Percentiles rank a stretch among this genome's conserved stretches.
Evolutionary conservation across 768 basidiomycete species (phyloP).

Genomic region (Hydnomerulius pinastri): DNA sequence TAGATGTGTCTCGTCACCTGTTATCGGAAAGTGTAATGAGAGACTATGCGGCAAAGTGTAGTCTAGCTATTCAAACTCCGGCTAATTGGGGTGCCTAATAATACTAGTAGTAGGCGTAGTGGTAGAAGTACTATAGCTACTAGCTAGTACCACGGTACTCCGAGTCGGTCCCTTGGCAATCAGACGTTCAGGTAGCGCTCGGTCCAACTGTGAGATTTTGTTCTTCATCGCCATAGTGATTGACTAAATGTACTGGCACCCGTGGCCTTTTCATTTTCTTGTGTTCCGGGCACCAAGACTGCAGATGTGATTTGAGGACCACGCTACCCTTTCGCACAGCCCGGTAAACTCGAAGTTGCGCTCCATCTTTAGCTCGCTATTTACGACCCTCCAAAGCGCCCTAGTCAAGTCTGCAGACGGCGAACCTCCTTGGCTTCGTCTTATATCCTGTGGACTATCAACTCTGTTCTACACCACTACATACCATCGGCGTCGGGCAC

Average conservation of each 20-base stretch:
- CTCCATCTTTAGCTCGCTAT: too few relatives aligned
- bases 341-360: background rate
- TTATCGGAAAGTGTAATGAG: too few relatives aligned
- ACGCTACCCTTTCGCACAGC: background rate
- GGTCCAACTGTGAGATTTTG: background rate
- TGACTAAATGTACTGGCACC: background rate
- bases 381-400: too few relatives aligned
- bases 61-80: constrained; percentile 23
- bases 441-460: background rate
- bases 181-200: background rate
- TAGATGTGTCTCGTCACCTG: background rate
- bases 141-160: too few relatives aligned
- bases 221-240: background rate
- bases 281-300: background rate
- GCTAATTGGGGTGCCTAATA: background rate
- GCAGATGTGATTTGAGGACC: too few relatives aligned
- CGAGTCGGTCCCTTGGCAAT: too few relatives aligned
- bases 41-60: background rate
- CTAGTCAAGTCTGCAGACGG: too few relatives aligned
- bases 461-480: background rate
- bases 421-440: background rate
- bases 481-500: background rate
- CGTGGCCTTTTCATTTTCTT: background rate
- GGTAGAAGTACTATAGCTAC: too few relatives aligned
- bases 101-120: too few relatives aligned